Evolutionary conservation across 2,329 filamentous ascomycete genomes (phyloP), one percentile per base, ranked within the genome.

Genomic region (Aspergillus intermedius): DNA sequence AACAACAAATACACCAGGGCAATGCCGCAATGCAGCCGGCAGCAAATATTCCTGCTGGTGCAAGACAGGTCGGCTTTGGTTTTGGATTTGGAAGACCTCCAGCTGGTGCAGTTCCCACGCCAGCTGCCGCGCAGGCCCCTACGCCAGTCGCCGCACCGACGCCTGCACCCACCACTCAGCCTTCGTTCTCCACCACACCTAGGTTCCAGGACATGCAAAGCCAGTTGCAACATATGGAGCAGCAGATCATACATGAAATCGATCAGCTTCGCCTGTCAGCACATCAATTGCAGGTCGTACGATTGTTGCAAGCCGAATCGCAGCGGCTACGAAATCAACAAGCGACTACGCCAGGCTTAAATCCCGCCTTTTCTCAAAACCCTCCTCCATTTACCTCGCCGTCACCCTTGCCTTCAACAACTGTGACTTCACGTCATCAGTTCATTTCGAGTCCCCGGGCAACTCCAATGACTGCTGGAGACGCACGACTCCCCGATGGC

Each of bases 181-280:
- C 37, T 10, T 19, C 19, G 8, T 21, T 21, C 15, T 40, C 37
- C 12, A 5, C 17, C 19, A 19, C 37, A 21, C 10, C 37, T 19
- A 64, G 51, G 42, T 47, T 57, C 46, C 49, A 57, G 28, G 61
- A 59, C 54, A 76, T 86, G 22, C 76, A 81, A 44, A 68, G 72
- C 12, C 81, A 88, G 48, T 70, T 93, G 30, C 73, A 78, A 30
- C 78, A 83, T 37, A 76, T 88, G 12, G 84, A 89, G 55, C 78
- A 83, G 47, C 80, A 86, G 47, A 75, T 93, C 21, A 75, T 83
- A 56, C 79, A 82, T 48, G 86, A 91, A 60, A 76, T 88, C 30
- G 75, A 79, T 42, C 72, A 71, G 39, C 71, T 91, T 15, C 79
- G 83, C 42, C 61, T 79, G 30, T 80, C 82, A 13, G 79, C 86